Percentiles rank a stretch among this genome's conserved stretches.
phyloP scores from a whole-genome alignment of 768 basidiomycete genomes.

The Punctularia strigosozonata region DNA sequence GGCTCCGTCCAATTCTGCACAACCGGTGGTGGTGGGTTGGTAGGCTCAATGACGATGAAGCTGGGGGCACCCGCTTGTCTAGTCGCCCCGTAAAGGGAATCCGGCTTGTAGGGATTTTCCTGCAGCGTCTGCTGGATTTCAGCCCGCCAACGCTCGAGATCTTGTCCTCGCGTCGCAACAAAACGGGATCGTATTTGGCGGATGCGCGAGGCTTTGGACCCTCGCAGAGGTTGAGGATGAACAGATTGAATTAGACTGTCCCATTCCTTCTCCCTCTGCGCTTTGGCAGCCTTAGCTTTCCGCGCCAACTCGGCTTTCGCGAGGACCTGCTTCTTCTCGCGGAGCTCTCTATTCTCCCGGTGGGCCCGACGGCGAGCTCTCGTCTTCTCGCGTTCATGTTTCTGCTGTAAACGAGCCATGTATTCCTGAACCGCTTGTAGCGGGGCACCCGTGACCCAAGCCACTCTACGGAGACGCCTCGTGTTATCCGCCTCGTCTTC shows the following conservation, averaged over 20 bases:
- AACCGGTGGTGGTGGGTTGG: conserved; percentile 23
- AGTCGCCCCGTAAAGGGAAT: too few species aligned
- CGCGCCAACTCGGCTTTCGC: conserved; percentile 41
- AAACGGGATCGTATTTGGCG: conserved; percentile 44
- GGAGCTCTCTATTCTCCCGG: conserved; percentile 17
- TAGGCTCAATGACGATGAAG: conserved; percentile 3
- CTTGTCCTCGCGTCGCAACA: conserved; percentile 40
- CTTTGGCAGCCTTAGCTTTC: conserved; percentile 53
- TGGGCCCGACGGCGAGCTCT: conserved; percentile 26
- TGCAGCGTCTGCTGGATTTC: conserved; percentile 42
- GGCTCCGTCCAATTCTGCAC: conserved; percentile 37
- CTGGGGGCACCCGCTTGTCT: too few species aligned
- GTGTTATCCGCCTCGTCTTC: conserved; percentile 31
- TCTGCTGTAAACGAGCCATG: conserved; percentile 28
- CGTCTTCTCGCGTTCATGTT: conserved; percentile 29
- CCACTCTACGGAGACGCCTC: conserved; percentile 31
- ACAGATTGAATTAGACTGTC: conserved; percentile 38
- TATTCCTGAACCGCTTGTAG: conserved; percentile 31
- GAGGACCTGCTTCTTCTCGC: conserved; percentile 26
- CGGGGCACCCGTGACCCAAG: conserved; percentile 47
- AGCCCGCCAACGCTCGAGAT: conserved; percentile 48
- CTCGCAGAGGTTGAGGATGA: conserved; percentile 40
- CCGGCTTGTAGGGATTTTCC: too few species aligned
- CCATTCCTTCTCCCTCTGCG: conserved; percentile 57
- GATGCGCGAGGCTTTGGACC: conserved; percentile 37